phyloP scores from a whole-genome alignment of 1,284 basidiomycete species.

The Pseudomicrostroma phylloplanum region DNA sequence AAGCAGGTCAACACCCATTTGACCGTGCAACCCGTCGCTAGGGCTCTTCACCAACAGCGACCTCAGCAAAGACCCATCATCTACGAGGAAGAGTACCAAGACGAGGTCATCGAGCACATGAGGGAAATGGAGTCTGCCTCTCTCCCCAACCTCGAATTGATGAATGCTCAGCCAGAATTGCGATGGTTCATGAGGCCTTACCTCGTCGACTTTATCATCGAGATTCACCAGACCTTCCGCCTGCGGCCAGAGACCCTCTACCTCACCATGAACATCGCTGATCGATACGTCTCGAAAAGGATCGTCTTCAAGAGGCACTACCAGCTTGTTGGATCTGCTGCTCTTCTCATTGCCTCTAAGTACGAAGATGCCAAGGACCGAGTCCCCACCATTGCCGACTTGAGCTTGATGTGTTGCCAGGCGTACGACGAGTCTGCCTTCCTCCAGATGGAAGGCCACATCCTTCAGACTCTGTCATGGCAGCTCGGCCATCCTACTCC shows the following conservation, averaged over 20 bases:
- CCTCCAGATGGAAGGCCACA: constrained; percentile 70
- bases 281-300: constrained; percentile 96
- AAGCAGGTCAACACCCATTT: not conserved
- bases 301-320: constrained; percentile 99
- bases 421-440: constrained; percentile 94
- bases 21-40: not conserved
- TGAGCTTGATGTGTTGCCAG: constrained; percentile 87
- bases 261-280: constrained; percentile 95
- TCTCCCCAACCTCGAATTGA: constrained; percentile 80
- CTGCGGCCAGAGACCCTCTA: constrained; percentile 96
- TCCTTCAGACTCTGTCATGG: constrained; percentile 94
- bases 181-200: constrained; percentile 84
- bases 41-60: not conserved
- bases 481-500: constrained; percentile 93
- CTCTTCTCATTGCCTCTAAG: constrained; percentile 97
- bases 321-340: constrained; percentile 95
- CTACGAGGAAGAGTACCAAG: constrained; percentile 82
- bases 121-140: constrained; percentile 90
- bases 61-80: constrained; percentile 4
- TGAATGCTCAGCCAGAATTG: constrained; percentile 98
- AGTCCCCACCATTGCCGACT: constrained; percentile 87
- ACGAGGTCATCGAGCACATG: constrained; percentile 90
- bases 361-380: constrained; percentile 99
- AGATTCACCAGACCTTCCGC: constrained; percentile 83
- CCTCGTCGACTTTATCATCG: constrained; percentile 96